Percentiles rank a stretch among this genome's conserved stretches.
These are phyloP conservation scores for Sphagnum contortum DNA, from an alignment of 225 moss, liverwort and hornwort genomes.

Conservation along the genomic window DNA sequence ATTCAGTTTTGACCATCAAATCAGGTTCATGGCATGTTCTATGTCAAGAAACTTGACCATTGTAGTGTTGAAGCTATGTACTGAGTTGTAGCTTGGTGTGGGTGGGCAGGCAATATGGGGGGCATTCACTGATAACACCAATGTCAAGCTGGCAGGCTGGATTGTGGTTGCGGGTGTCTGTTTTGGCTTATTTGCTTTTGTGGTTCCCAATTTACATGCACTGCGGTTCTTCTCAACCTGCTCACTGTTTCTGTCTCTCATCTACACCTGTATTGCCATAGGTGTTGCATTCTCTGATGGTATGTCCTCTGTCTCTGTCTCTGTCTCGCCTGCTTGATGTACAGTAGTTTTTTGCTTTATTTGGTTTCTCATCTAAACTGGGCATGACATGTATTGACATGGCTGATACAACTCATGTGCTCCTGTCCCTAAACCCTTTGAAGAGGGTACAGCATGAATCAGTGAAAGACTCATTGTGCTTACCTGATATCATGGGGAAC, in stretches of 20 bases:
- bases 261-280: slow-evolving; percentile 23
- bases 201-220: slow-evolving; percentile 34
- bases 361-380: not conserved
- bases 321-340: not conserved
- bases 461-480: too few relatives aligned
- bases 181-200: slow-evolving; percentile 23
- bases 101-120: slow-evolving; percentile 28
- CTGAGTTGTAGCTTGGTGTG: too few relatives aligned
- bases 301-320: slow-evolving; percentile 1
- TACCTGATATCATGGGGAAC: too few relatives aligned
- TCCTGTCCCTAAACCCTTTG: not conserved
- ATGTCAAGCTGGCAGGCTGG: slow-evolving; percentile 33
- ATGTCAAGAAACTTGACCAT: too few relatives aligned
- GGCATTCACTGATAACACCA: slow-evolving; percentile 9
- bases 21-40: too few relatives aligned
- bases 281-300: slow-evolving; percentile 28
- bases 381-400: too few relatives aligned
- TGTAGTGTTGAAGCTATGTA: too few relatives aligned
- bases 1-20: too few relatives aligned
- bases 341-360: not conserved
- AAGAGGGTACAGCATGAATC: too few relatives aligned
- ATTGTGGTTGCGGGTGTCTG: slow-evolving; percentile 32
- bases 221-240: slow-evolving; percentile 28
- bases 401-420: too few relatives aligned
- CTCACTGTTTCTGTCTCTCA: slow-evolving; percentile 24